Conservation (phyloP, 768 basidiomycete species). For the Kwoniella sp. region DNA sequence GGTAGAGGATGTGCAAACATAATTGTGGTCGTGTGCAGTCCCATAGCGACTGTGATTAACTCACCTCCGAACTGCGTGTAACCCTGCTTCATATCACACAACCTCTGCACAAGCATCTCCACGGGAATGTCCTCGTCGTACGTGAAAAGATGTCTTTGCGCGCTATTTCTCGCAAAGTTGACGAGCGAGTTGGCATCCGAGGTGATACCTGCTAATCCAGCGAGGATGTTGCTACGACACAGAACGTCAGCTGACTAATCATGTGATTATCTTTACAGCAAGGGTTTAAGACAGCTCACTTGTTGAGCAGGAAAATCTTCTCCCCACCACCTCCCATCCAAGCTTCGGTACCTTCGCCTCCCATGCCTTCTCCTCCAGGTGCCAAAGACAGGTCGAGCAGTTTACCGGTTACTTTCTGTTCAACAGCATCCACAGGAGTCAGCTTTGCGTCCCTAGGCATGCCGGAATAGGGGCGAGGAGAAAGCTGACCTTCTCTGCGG, state of each 20-base stretch:
- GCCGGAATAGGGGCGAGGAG: not conserved
- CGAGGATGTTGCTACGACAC: slow-evolving; percentile 78
- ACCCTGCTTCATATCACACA: slow-evolving; percentile 98
- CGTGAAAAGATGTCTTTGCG: slow-evolving; percentile 80
- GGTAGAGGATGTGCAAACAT: not conserved
- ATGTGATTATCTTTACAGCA: not conserved
- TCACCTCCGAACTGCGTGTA: slow-evolving; percentile 95
- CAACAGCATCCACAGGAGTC: not conserved
- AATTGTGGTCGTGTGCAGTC: not conserved
- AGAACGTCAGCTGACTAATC: slow-evolving; percentile 54
- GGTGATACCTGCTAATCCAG: slow-evolving; percentile 91
- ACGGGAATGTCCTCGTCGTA: slow-evolving; percentile 99
- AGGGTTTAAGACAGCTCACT: slow-evolving; percentile 53
- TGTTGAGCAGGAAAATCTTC: slow-evolving; percentile 94
- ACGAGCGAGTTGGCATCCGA: slow-evolving; percentile 97
- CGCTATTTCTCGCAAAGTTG: slow-evolving; percentile 87
- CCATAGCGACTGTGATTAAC: no score
- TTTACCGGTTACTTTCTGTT: slow-evolving; percentile 97
- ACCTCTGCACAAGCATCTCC: slow-evolving; percentile 85
- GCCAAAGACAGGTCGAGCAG: slow-evolving; percentile 84
- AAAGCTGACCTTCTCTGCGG: slow-evolving; percentile 50
- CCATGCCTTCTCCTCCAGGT: slow-evolving; percentile 77
- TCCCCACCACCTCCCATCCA: slow-evolving; percentile 85
- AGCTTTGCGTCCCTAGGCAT: not conserved
- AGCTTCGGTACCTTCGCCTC: slow-evolving; percentile 55